These are phyloP conservation scores for Neonectria coccinea DNA, from an alignment of 2,329 filamentous ascomycete genomes.

Conservation along the genomic window DNA sequence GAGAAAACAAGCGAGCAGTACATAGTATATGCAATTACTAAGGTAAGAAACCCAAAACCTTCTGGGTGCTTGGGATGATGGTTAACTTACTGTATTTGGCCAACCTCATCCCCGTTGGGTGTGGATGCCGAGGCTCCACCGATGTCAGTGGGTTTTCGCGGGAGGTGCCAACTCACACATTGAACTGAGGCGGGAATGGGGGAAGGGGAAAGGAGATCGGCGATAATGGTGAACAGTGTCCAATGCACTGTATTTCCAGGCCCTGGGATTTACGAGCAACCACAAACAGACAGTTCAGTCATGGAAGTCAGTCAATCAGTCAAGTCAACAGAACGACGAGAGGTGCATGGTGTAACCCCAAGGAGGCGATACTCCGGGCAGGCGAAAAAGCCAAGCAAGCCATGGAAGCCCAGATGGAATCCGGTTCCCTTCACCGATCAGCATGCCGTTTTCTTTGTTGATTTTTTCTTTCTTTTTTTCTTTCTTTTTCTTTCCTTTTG, in stretches of 20 bases:
- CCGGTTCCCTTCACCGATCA: not conserved
- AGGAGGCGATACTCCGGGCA: constrained; percentile 9
- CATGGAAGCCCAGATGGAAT: not conserved
- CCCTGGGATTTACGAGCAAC: too few species aligned
- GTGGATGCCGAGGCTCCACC: constrained; percentile 15
- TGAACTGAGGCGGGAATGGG: constrained; percentile 7
- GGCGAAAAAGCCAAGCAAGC: constrained; percentile 16
- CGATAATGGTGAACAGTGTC: constrained; percentile 11
- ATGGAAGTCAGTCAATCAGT: too few species aligned
- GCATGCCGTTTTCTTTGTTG: not conserved
- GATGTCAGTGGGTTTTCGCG: constrained; percentile 20
- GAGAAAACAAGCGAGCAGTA: constrained; percentile 1
- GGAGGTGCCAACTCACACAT: constrained; percentile 27
- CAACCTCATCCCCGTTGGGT: constrained; percentile 7
- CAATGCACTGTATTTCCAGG: constrained; percentile 9
- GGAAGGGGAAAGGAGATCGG: not conserved
- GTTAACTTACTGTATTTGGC: too few species aligned
- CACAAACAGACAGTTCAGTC: too few species aligned
- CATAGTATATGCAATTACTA: not conserved
- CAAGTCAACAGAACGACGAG: not conserved
- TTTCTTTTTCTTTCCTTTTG: not conserved
- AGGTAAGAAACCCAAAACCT: constrained; percentile 7
- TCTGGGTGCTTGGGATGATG: not conserved
- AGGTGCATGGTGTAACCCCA: not conserved
- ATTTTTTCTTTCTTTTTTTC: too few species aligned